These are phyloP conservation scores for Pseudopithomyces maydicus DNA, from an alignment of 2,329 filamentous ascomycete genomes.

Conservation along the genomic window DNA sequence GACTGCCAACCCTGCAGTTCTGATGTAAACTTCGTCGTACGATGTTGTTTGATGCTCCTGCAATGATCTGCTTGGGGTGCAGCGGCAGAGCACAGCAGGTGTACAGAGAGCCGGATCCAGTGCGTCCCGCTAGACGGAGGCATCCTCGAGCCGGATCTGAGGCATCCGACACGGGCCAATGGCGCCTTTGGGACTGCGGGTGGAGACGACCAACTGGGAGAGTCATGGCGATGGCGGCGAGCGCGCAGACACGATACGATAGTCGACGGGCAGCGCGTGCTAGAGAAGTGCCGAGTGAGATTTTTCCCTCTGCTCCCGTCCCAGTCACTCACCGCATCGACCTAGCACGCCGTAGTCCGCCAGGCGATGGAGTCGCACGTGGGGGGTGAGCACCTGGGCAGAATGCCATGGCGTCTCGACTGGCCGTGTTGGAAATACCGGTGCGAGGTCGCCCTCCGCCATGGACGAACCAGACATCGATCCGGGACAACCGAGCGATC, in stretches of 20 bases:
- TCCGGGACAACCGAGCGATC: not conserved
- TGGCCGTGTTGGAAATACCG: conserved; percentile 12
- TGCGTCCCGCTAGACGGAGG: not conserved
- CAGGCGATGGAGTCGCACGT: not conserved
- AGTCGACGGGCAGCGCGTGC: not conserved
- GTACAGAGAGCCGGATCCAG: not conserved
- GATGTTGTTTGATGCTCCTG: conserved; percentile 39
- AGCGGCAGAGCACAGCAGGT: not conserved
- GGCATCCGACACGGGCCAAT: conserved; percentile 32
- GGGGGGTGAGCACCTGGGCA: not conserved
- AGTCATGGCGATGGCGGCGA: not conserved
- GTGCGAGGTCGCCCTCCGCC: conserved; percentile 8
- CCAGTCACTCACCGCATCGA: not conserved
- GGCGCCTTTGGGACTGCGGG: not conserved
- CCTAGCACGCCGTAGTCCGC: not conserved
- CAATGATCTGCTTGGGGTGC: conserved; percentile 11
- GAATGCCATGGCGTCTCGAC: not conserved
- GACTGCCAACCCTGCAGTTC: conserved; percentile 20
- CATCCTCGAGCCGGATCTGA: conserved; percentile 34
- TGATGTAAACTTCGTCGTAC: conserved; percentile 45
- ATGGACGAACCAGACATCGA: conserved; percentile 3
- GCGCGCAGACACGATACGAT: not conserved
- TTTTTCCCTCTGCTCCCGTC: not conserved
- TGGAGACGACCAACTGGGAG: not conserved
- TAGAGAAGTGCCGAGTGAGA: too few relatives aligned